These are phyloP conservation scores for Leptomonas pyrrhocoris DNA, from an alignment of 208 protist species.

Conservation along the genomic window DNA sequence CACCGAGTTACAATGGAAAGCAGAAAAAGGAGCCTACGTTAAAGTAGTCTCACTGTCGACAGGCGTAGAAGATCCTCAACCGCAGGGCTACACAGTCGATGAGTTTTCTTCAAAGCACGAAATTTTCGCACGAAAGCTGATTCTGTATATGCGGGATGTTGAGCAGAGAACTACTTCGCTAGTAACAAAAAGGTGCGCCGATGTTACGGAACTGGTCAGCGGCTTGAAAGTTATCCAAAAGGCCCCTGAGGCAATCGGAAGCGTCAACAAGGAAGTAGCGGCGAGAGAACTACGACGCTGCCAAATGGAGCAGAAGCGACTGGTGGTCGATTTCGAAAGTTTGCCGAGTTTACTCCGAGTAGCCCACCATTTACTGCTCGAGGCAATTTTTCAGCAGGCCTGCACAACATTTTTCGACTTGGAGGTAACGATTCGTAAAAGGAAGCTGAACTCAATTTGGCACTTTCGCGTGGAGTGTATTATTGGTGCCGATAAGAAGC, in stretches of 20 bases:
- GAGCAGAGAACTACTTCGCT: conserved; percentile 39
- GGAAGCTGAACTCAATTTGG: conserved; percentile 48
- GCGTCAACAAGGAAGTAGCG: conserved; percentile 87
- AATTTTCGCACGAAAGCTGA: not conserved
- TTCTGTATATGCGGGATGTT: conserved; percentile 48
- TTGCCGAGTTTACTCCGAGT: conserved; percentile 80
- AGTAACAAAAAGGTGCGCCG: conserved; percentile 42
- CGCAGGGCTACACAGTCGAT: conserved; percentile 1
- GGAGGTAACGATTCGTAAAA: conserved; percentile 39
- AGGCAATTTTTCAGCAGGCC: conserved; percentile 72
- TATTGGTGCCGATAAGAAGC: conserved; percentile 36
- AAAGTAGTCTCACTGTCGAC: conserved; percentile 23
- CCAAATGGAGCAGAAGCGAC: conserved; percentile 75
- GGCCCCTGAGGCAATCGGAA: conserved; percentile 44
- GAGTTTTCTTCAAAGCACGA: conserved; percentile 12
- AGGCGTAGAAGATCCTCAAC: not conserved
- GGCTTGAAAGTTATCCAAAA: conserved; percentile 33
- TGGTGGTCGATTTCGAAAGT: conserved; percentile 83
- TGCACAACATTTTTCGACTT: conserved; percentile 66
- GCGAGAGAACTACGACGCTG: conserved; percentile 58
- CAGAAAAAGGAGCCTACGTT: not conserved
- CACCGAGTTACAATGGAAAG: conserved; percentile 38
- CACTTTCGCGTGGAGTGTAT: conserved; percentile 78
- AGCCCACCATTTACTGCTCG: conserved; percentile 77
- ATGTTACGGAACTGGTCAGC: not conserved